Evolutionary conservation across 2,329 filamentous ascomycete genomes (phyloP), one percentile per base, ranked within the genome.

Genomic region (Cladophialophora psammophila): DNA sequence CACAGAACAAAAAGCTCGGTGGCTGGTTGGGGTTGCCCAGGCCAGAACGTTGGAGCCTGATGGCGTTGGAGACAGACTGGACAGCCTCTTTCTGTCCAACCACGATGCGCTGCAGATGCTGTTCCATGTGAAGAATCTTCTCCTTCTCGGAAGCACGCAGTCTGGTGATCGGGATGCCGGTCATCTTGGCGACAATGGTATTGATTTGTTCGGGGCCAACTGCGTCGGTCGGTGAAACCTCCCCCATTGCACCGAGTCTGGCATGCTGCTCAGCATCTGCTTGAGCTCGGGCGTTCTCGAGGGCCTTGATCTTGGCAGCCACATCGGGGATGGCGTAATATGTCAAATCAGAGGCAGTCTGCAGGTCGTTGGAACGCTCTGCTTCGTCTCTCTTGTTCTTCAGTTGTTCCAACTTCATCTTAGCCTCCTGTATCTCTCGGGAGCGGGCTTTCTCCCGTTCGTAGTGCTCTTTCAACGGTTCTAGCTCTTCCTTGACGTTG

Each of bases 121-220:
- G 91, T 81, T 99, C 95, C 95, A 99, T 99, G 75, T 96, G 87
- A 70, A 99, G 87, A n/a, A 99, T 86, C 84, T 98, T 98, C 78
- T 99, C 95, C 82, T 97, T 98, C 81, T 99, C 95, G 0, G 93
- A 91, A 0, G 95, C 97, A 83, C 91, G 94, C 48, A 99, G 88
- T 69, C 94, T 87, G 4, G 93, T 98, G 66, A 99, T 93, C 0
- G 95, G 95, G 73, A 99, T 99, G 71, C 95, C 95, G n/a, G 95
- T 99, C 92, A 94, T 97, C 68, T 93, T 90, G 63, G 91, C 91
- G 61, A 99, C 95, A 69, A 99, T 99, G 77, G 98, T 94, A 78
- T 99, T 98, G 85, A 99, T 99, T 79, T 99, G 94, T 71, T 99
- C 95, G 10, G 94, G 93, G 5, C 95, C 95, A 72, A 99, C 95